These are phyloP conservation scores for Cutaneotrichosporon mucoides DNA, from an alignment of 1,284 basidiomycete genomes.

Conservation along the genomic window DNA sequence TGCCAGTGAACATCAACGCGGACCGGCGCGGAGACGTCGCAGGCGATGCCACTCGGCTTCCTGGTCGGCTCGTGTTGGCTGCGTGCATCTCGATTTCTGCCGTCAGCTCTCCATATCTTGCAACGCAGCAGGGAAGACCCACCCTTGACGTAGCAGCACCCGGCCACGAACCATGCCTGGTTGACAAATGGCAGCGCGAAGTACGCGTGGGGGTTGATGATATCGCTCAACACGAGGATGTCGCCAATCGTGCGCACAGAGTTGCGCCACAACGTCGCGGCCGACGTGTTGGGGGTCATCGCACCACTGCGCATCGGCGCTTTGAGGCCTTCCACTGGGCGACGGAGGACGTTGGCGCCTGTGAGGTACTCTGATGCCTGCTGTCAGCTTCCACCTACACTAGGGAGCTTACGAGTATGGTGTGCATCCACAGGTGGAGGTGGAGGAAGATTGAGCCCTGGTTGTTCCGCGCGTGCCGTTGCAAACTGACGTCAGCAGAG, in stretches of 20 bases:
- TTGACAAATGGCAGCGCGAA: constrained; percentile 24
- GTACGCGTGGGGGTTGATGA: constrained; percentile 23
- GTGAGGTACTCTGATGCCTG: constrained; percentile 18
- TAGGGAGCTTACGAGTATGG: constrained; percentile 22
- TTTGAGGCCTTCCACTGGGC: background rate
- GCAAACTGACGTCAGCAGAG: constrained; percentile 13
- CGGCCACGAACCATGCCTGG: constrained; percentile 29
- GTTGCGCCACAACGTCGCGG: constrained; percentile 19
- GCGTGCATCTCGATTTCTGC: constrained; percentile 11
- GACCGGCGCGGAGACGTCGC: too few species aligned
- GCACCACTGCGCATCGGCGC: background rate
- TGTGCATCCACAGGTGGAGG: constrained; percentile 36
- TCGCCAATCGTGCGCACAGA: constrained; percentile 27
- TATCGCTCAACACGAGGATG: constrained; percentile 25
- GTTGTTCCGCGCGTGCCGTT: constrained; percentile 19
- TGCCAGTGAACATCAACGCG: too few species aligned
- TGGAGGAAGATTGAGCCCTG: constrained; percentile 30
- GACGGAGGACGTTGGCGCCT: constrained; percentile 9
- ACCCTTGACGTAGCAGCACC: constrained; percentile 26
- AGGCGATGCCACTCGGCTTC: too few species aligned
- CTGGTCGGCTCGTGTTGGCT: background rate
- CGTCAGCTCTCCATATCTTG: background rate
- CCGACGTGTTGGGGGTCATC: constrained; percentile 2
- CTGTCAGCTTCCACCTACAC: background rate
- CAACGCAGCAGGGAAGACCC: background rate